Evolutionary conservation across 2,329 filamentous ascomycete genomes (phyloP), one percentile per base, ranked within the genome.

Genomic region (Colletotrichum orchidophilum): DNA sequence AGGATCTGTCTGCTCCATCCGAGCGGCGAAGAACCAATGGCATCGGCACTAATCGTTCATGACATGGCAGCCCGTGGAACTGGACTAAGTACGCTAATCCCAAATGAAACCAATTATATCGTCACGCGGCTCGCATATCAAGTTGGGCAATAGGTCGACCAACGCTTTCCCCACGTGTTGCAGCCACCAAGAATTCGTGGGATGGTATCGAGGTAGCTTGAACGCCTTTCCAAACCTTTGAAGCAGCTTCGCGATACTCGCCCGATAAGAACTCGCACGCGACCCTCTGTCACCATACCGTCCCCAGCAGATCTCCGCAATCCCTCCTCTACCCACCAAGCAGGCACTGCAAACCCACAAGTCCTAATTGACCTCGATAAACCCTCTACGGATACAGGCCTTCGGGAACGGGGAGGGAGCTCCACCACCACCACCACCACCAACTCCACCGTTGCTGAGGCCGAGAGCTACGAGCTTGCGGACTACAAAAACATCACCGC

Each of bases 381-480:
- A 50, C 50, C 63, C 42, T 65, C 73, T 55, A 35, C 63, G 62
- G 63, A 54, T 55, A 35, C 63, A 65, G 63, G 59, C 71, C 60
- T 66, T 66, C 63, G 46, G 71, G 67, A 73, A 64, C 67, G 73
- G 63, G 73, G 73, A 74, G 71, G 73, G 73, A 63, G 70, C 62
- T 69, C 71, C 54, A 42, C 67, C 67, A 46, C 35, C 49, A 73
- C 35, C 49, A 73, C 35, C 0, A 39, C 18, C 50, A 35, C 33
- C 49, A 66, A 58, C 64, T 42, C 54, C 61, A 46, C 46, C 35
- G 49, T 69, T 29, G 54, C 65, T 27, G 57, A 39, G 53, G 63
- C 55, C 60, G 57, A 70, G 63, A 67, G 75, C 62, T 84, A 82
- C 78, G 84, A 86, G 74, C 82, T 88, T 57, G 76, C 75, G 70